phyloP scores from a whole-genome alignment of 225 moss, liverwort and hornwort species.

The Climacium dendroides region DNA sequence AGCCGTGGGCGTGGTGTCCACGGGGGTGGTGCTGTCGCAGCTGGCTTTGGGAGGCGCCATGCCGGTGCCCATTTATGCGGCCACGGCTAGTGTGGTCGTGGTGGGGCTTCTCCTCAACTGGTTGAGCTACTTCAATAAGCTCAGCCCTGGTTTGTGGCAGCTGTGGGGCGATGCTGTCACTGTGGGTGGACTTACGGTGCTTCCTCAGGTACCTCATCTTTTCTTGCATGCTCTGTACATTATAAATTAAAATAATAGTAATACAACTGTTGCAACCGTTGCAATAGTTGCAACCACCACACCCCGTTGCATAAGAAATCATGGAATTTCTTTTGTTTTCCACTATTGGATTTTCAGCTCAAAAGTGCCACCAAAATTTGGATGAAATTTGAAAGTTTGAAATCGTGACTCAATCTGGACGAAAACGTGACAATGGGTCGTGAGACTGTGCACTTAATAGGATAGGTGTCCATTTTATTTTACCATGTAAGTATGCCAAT shows the following conservation, averaged over 20 bases:
- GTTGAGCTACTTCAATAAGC: slow-evolving; percentile 31
- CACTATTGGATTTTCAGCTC: background rate
- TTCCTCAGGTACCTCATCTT: slow-evolving; percentile 36
- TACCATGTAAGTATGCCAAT: background rate
- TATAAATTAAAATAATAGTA: background rate
- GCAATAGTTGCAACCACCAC: background rate
- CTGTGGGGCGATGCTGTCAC: slow-evolving; percentile 50
- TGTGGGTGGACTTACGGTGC: slow-evolving; percentile 40
- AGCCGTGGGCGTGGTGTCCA: slow-evolving; percentile 51
- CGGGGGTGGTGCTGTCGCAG: slow-evolving; percentile 41
- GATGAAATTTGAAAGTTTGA: background rate
- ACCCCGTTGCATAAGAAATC: background rate
- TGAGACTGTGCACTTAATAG: background rate
- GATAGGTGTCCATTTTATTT: background rate
- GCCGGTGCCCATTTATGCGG: slow-evolving; percentile 28
- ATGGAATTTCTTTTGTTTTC: no score
- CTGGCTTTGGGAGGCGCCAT: slow-evolving; percentile 42
- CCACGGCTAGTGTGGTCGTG: slow-evolving; percentile 24
- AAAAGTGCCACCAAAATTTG: background rate
- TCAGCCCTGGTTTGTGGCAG: slow-evolving; percentile 31
- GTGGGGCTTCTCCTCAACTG: slow-evolving; percentile 49
- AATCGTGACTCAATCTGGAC: background rate
- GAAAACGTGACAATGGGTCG: background rate
- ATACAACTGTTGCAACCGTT: background rate
- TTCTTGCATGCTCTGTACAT: no score